Percentiles rank a stretch among this genome's conserved stretches.
phyloP scores from a whole-genome alignment of 805 yeast genomes.

The Metschnikowia cubensis region DNA sequence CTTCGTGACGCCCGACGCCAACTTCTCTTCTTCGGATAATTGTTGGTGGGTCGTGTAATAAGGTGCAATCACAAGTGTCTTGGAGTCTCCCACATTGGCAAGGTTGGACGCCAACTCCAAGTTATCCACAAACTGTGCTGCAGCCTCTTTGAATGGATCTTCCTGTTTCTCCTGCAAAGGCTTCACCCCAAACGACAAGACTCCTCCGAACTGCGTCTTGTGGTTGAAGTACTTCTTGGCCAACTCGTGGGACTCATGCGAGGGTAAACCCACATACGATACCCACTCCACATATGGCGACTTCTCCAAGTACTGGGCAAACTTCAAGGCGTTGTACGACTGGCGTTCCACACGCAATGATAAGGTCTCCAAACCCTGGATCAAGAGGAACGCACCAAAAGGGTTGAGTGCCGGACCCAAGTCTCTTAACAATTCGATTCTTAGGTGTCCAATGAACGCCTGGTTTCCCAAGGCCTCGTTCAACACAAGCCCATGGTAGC shows the following conservation, averaged over 20 bases:
- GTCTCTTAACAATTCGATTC: slow-evolving; percentile 86
- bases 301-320: slow-evolving; percentile 72
- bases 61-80: slow-evolving; percentile 93
- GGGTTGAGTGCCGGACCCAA: slow-evolving; percentile 89
- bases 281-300: slow-evolving; percentile 82
- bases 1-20: slow-evolving; percentile 80
- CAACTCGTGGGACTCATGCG: slow-evolving; percentile 71
- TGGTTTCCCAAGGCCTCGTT: slow-evolving; percentile 76
- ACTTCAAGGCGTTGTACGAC: slow-evolving; percentile 70
- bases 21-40: slow-evolving; percentile 74
- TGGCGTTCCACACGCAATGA: slow-evolving; percentile 94
- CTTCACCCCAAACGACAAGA: slow-evolving; percentile 85
- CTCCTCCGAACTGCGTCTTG: slow-evolving; percentile 70
- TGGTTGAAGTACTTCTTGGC: slow-evolving; percentile 74
- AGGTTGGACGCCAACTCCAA: slow-evolving; percentile 85
- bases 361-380: slow-evolving; percentile 93
- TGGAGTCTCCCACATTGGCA: slow-evolving; percentile 96
- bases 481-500: slow-evolving; percentile 85
- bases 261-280: slow-evolving; percentile 83
- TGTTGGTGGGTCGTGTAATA: slow-evolving; percentile 96
- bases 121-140: slow-evolving; percentile 79
- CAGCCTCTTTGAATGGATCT: slow-evolving; percentile 67
- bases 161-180: slow-evolving; percentile 42
- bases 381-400: slow-evolving; percentile 76
- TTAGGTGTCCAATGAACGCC: slow-evolving; percentile 75